phyloP scores from a whole-genome alignment of 2,329 filamentous ascomycete species.

The Apiospora hydei region DNA sequence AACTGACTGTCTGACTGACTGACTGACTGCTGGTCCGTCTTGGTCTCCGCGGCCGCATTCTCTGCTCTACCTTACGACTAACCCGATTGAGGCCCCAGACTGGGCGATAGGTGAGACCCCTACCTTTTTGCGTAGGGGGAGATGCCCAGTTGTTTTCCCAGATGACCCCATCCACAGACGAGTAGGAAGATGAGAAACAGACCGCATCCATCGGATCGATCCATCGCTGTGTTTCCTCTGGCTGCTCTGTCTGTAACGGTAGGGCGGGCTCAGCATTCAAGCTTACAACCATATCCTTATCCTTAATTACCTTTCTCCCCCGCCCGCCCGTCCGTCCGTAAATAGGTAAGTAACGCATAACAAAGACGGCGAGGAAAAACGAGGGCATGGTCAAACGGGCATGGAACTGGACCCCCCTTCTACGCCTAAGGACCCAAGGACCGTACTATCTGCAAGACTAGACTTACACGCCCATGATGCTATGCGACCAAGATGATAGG shows the following conservation, averaged over 20 bases:
- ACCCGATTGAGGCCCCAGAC: constrained; percentile 17
- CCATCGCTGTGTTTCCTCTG: constrained; percentile 12
- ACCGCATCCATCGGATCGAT: constrained; percentile 10
- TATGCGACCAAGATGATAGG: constrained; percentile 4
- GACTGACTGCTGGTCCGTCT: background rate
- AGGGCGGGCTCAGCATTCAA: constrained; percentile 13
- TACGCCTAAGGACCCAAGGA: background rate
- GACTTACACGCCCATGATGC: constrained; percentile 17
- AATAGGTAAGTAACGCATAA: background rate
- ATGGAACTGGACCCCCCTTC: background rate
- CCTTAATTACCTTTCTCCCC: background rate
- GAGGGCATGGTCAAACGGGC: background rate
- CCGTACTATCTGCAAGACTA: background rate
- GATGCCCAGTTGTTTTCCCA: constrained; percentile 18
- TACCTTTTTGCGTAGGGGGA: background rate
- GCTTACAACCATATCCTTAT: background rate
- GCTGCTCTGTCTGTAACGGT: constrained; percentile 6
- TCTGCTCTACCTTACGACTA: background rate
- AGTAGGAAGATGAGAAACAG: background rate
- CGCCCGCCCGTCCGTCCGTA: background rate
- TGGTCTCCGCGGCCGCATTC: constrained; percentile 4
- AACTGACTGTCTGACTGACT: background rate
- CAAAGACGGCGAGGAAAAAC: background rate
- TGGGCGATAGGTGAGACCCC: constrained; percentile 16
- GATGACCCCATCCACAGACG: constrained; percentile 15